Evolutionary conservation across 139 green algal genomes (phyloP).

Genomic region (Coccomyxa sp.): DNA sequence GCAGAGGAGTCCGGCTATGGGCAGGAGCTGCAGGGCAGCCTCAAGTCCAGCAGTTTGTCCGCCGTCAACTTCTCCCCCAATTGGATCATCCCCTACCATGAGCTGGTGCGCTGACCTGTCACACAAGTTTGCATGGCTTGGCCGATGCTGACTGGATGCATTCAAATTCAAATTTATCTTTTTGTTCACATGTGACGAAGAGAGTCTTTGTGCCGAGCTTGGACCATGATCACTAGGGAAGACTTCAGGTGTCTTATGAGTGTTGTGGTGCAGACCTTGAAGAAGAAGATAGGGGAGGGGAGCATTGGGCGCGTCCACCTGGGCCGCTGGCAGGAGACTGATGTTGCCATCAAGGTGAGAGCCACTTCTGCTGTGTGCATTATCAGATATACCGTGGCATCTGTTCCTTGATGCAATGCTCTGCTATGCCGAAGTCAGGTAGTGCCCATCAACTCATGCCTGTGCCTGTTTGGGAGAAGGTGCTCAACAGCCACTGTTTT

Average conservation of each 20-base stretch:
- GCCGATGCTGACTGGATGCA: no score
- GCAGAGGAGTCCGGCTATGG: no score
- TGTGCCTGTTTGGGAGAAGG: neutral
- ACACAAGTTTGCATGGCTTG: no score
- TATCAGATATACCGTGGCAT: neutral
- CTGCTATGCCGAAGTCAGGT: neutral
- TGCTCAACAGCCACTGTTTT: neutral
- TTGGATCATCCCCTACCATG: slow-evolving; percentile 21
- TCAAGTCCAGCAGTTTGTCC: no score
- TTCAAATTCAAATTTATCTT: no score
- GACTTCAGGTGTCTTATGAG: no score
- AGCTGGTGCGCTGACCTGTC: slow-evolving; percentile 10
- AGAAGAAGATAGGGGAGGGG: slow-evolving; percentile 26
- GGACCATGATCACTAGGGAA: no score
- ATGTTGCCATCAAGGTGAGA: slow-evolving; percentile 30
- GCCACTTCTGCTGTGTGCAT: neutral
- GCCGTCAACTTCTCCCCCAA: neutral
- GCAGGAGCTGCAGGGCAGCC: no score
- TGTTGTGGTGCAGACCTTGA: slow-evolving; percentile 11
- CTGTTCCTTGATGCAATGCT: neutral
- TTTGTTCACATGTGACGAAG: no score
- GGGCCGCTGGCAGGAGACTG: slow-evolving; percentile 28
- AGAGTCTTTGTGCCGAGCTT: no score
- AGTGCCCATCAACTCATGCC: neutral
- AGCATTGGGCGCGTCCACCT: slow-evolving; percentile 24